Percentiles rank a stretch among this genome's conserved stretches.
phyloP scores from a whole-genome alignment of 148 eudicot genomes.

The Rhododendron williamsianum region DNA sequence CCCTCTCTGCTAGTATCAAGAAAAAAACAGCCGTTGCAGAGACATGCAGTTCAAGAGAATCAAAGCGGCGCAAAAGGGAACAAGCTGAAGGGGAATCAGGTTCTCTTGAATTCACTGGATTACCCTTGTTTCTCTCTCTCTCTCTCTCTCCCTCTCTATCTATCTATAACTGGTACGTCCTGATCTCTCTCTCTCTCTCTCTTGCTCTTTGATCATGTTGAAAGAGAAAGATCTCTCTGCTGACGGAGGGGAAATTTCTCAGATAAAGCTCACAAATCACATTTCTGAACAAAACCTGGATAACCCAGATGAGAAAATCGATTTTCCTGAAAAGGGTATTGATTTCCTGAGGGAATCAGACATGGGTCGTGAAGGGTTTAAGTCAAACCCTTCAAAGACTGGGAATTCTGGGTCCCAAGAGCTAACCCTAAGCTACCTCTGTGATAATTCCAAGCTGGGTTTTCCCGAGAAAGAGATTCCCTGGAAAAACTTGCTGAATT shows the following conservation, averaged over 20 bases:
- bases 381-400: constrained; percentile 28
- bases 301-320: constrained; percentile 36
- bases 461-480: constrained; percentile 32
- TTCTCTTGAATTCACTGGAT: background rate
- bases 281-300: constrained; percentile 29
- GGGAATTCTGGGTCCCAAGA: constrained; percentile 47
- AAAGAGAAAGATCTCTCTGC: constrained; percentile 25
- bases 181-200: background rate
- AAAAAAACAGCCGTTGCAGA: constrained; percentile 16
- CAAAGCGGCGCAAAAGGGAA: background rate
- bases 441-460: constrained; percentile 52
- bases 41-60: constrained; percentile 18
- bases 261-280: constrained; percentile 9
- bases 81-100: constrained; percentile 1
- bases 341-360: constrained; percentile 39
- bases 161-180: constrained; percentile 7
- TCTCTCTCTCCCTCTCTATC: background rate
- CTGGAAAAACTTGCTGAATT: constrained; percentile 28
- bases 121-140: background rate
- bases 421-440: constrained; percentile 68
- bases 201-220: constrained; percentile 13
- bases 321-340: constrained; percentile 36
- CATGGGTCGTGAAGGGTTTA: constrained; percentile 25
- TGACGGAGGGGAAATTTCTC: constrained; percentile 28
- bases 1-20: background rate